Base-by-base conservation (phyloP, 108 stramenopile genomes). In the Cyclotella distinguenda region DNA sequence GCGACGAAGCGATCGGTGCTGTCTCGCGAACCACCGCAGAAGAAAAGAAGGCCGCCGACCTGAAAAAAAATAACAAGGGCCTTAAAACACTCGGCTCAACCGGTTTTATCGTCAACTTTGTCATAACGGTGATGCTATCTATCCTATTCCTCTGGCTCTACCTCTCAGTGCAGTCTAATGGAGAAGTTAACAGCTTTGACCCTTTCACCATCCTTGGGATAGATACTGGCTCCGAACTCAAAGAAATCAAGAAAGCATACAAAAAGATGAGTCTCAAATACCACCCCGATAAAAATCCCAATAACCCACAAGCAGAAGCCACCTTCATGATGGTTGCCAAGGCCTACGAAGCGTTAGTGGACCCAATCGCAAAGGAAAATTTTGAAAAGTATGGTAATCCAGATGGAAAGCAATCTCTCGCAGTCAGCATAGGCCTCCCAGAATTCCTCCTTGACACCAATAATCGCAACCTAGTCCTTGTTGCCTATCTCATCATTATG, bases 311-410 rank as follows among this genome's bases (percentile, higher is more conserved):
- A 9, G 92, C 94, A 0, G 92, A 93, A 74, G 96, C 93, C 10
- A 95, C 87, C 59, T 98, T 98, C 77, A 94, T 96, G 89, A 93
- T 95, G 85, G 90, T 98, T 13, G 85, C 91, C 50, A 95, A 95
- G 74, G 97, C 97, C 39, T 96, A 96, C 82, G 94, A 96, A 74
- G 82, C 94, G 19, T 77, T 98, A n/a, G 93, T 94, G 3, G 92
- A 98, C 54, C 86, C 85, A 25, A 82, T 74, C 11, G 90, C 94
- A 35, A 79, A 87, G 59, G 89, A 91, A 61, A 91, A 96, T 51
- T 99, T 86, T 66, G 97, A 98, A 80, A 90, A 97, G 72, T 96
- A 93, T 72, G 99, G 99, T 44, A 97, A 98, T 64, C 98, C 98
- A 21, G 98, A 99, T 69, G 98, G 98, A 40, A 97, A 97, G 83